A percentile compares a stretch with the other conserved stretches of the same genome.
Conservation (phyloP, 2,329 filamentous ascomycete genomes). For the Dothideomycetes sp. region DNA sequence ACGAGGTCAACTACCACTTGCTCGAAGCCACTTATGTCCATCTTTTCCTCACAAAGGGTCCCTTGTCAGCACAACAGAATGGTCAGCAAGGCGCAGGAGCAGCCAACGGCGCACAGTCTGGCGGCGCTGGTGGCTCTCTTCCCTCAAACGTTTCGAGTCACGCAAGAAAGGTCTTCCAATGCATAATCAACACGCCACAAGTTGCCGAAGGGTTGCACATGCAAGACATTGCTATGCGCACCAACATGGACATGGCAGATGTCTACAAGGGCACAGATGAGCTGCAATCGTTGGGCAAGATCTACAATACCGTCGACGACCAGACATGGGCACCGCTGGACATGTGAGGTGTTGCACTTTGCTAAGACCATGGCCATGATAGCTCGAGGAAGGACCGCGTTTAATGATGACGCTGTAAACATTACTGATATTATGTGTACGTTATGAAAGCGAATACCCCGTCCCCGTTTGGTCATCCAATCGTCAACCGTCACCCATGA, state of each 20-base stretch:
- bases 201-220: constrained; percentile 78
- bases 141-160: constrained; percentile 42
- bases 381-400: too few species aligned
- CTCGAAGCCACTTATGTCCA: constrained; percentile 86
- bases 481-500: constrained; percentile 2
- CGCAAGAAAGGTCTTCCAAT: constrained; percentile 63
- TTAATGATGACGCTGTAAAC: too few species aligned
- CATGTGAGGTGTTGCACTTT: too few species aligned
- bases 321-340: constrained; percentile 84
- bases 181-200: constrained; percentile 57
- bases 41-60: constrained; percentile 68
- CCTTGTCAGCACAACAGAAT: constrained; percentile 32
- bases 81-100: constrained; percentile 22
- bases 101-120: constrained; percentile 28
- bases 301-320: constrained; percentile 89
- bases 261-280: constrained; percentile 75
- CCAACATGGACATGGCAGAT: constrained; percentile 58
- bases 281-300: constrained; percentile 60
- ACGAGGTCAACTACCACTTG: constrained; percentile 88
- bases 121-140: constrained; percentile 25
- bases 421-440: constrained; percentile 6
- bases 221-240: constrained; percentile 60
- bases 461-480: too few species aligned
- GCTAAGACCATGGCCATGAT: too few species aligned
- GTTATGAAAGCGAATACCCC: too few species aligned